These are phyloP conservation scores for Fusarium palustre DNA, from an alignment of 2,329 filamentous ascomycete genomes.

Conservation along the genomic window DNA sequence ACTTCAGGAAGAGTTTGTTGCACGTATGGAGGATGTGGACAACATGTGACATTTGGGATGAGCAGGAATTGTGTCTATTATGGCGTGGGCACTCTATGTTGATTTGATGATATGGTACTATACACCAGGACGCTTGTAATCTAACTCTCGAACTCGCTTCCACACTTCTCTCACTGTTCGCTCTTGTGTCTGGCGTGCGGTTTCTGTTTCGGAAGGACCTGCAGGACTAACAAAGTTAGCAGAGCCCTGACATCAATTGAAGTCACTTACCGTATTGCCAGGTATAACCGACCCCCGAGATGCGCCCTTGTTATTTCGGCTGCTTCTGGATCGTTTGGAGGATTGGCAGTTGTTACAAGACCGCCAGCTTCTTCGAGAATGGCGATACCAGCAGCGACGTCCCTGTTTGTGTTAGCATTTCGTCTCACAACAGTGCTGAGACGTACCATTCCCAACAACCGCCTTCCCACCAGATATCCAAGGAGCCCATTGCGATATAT, in stretches of 20 bases:
- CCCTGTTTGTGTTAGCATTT: conserved; percentile 57
- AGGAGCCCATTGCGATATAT: conserved; percentile 78
- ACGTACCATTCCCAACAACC: conserved; percentile 82
- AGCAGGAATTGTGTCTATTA: background rate
- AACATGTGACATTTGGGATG: conserved; percentile 22
- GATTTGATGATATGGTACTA: conserved; percentile 1
- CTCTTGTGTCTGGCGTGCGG: conserved; percentile 74
- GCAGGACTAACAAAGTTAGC: conserved; percentile 64
- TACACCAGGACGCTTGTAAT: conserved; percentile 73
- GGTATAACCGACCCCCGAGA: conserved; percentile 75
- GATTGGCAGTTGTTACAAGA: conserved; percentile 78
- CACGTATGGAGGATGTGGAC: conserved; percentile 76
- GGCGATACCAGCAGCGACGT: conserved; percentile 80
- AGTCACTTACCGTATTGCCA: conserved; percentile 70
- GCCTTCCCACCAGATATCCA: conserved; percentile 87
- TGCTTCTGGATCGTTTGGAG: conserved; percentile 67
- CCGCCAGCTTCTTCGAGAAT: conserved; percentile 80
- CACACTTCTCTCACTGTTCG: conserved; percentile 78
- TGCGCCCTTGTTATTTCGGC: conserved; percentile 69
- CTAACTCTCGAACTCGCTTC: conserved; percentile 73
- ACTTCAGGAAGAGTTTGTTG: conserved; percentile 77
- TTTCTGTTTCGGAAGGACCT: conserved; percentile 70
- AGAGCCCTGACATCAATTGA: fast-evolving
- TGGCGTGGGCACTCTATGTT: background rate
- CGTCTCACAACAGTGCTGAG: too few relatives aligned